phyloP scores from a whole-genome alignment of 192 early-diverging fungal genomes.

The Backusella tuberculispora region DNA sequence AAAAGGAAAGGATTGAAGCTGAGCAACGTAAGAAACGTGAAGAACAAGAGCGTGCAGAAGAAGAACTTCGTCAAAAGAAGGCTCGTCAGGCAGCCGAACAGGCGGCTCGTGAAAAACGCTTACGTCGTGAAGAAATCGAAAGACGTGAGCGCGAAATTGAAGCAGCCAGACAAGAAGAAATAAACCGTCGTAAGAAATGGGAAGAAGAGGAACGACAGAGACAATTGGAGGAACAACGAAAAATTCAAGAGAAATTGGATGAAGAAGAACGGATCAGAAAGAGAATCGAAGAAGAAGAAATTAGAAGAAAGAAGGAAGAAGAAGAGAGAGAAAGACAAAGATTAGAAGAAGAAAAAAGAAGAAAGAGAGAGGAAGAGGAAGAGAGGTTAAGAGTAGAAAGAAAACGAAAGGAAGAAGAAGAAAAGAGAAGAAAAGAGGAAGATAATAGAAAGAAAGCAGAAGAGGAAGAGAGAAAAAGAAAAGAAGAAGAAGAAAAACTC shows the following conservation, averaged over 20 bases:
- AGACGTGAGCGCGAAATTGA: constrained; percentile 34
- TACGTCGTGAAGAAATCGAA: constrained; percentile 23
- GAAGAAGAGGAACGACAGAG: constrained; percentile 26
- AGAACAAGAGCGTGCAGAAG: constrained; percentile 40
- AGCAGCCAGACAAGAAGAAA: constrained; percentile 23
- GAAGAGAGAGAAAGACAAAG: background rate
- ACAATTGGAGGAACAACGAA: constrained; percentile 20
- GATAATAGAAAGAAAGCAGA: background rate
- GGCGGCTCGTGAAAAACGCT: constrained; percentile 34
- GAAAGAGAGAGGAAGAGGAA: background rate
- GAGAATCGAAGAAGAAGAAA: constrained; percentile 22
- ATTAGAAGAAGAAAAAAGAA: constrained; percentile 5
- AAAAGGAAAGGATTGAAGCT: constrained; percentile 25
- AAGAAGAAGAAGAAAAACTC: constrained; percentile 9
- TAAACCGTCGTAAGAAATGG: constrained; percentile 22
- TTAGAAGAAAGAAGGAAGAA: constrained; percentile 11
- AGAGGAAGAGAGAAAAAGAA: background rate
- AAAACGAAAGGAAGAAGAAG: constrained; percentile 8
- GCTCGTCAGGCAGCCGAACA: constrained; percentile 40
- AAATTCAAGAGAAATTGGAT: constrained; percentile 4
- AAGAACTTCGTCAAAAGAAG: constrained; percentile 38
- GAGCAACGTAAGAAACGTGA: constrained; percentile 44
- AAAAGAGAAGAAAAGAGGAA: background rate
- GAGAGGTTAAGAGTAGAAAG: constrained; percentile 14
- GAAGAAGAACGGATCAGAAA: constrained; percentile 12